These are phyloP conservation scores for Tuber melanosporum DNA, from an alignment of 495 filamentous ascomycete species.

Conservation along the genomic window DNA sequence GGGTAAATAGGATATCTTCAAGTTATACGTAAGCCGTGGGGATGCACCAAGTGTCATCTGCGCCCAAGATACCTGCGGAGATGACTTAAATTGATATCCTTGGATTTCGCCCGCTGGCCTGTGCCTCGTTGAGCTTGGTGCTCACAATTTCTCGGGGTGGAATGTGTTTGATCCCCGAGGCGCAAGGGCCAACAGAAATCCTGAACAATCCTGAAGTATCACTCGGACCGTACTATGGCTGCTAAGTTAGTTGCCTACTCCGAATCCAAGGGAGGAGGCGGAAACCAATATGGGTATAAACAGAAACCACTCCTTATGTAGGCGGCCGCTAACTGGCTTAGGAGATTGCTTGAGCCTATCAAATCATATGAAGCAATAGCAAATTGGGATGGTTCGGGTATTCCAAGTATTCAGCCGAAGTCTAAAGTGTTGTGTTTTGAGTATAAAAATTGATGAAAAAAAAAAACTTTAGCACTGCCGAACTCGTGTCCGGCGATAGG, in stretches of 20 bases:
- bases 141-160: neutral
- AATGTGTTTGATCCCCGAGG: neutral
- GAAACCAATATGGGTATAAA: neutral
- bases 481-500: no score
- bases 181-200: neutral
- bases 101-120: neutral
- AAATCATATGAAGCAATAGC: neutral
- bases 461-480: neutral
- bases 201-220: neutral
- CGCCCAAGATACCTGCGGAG: neutral
- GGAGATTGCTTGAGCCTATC: neutral
- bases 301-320: neutral
- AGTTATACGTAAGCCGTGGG: neutral
- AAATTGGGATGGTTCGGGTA: neutral
- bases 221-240: neutral
- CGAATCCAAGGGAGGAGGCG: neutral
- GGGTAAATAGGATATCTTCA: neutral
- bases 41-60: neutral
- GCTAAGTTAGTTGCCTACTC: neutral
- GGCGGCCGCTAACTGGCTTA: neutral
- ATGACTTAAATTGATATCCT: neutral
- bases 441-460: neutral
- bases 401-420: neutral
- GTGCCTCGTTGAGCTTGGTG: neutral
- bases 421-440: neutral